These are phyloP conservation scores for Populus nigra DNA, from an alignment of 345 rosid genomes.

Conservation along the genomic window DNA sequence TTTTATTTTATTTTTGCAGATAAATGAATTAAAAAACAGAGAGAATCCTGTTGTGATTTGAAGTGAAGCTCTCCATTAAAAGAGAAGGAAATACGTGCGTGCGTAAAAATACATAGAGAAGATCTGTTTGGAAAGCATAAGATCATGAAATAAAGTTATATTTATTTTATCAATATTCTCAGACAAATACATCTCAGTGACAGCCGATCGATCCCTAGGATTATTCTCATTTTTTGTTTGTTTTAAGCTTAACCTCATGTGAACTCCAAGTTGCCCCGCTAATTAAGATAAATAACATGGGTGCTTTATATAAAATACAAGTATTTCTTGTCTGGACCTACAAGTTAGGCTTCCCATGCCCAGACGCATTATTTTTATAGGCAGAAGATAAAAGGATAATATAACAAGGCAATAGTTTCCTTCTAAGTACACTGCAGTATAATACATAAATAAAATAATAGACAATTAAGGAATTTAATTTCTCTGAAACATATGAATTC, in stretches of 20 bases:
- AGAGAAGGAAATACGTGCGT: too few relatives aligned
- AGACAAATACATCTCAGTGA: slow-evolving; percentile 21
- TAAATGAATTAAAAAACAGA: neutral
- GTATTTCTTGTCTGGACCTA: neutral
- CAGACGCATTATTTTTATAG: neutral
- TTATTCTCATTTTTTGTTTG: slow-evolving; percentile 12
- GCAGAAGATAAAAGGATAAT: neutral
- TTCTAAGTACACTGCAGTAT: too few relatives aligned
- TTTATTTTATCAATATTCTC: slow-evolving; percentile 8
- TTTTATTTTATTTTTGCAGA: neutral
- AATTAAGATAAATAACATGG: neutral
- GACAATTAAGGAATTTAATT: neutral
- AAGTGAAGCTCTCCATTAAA: too few relatives aligned
- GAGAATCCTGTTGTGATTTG: neutral
- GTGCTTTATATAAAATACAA: too few relatives aligned
- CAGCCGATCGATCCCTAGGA: slow-evolving; percentile 34
- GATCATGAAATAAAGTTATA: neutral
- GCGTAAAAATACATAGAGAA: too few relatives aligned
- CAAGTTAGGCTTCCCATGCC: neutral
- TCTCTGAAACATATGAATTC: too few relatives aligned
- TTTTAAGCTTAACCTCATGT: neutral
- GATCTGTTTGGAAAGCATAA: too few relatives aligned
- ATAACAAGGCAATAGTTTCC: neutral
- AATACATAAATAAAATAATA: too few relatives aligned
- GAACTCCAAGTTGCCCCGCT: neutral